Evolutionary conservation across 2,329 filamentous ascomycete species (phyloP), one percentile per base, ranked within the genome.

Genomic region (Seiridium cupressi): DNA sequence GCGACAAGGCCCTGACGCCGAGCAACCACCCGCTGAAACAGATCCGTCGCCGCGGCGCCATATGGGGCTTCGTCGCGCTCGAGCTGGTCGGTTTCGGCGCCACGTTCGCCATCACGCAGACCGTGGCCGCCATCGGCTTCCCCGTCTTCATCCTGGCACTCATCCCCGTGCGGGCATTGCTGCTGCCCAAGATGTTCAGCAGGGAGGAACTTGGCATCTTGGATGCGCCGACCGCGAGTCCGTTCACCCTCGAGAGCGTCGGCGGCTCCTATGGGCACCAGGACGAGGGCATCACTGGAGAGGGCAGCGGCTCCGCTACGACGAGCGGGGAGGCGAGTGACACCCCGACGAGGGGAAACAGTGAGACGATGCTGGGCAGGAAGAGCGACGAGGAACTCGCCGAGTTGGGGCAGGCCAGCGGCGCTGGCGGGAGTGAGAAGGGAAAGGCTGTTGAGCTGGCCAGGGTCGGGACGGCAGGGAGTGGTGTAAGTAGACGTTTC

Each of bases 61-160:
- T 93, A 62, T 93, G 89, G 89, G 74, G 76, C 3, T 94, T 93
- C 68, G 88, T 92, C 5, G 76, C 74, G 6, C 74, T 92, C 40
- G 87, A 93, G 73, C 75, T 93, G 3, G 32, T 88, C 48, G 89
- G 86, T 0, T 93, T 93, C 66, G 90, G 81, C 3, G 90, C 88
- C 31, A 94, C 91, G 0, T 93, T 94, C 72, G 90, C 91, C 61
- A 91, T 93, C 68, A 93, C 91, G 0, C 88, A 94, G 76, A 93
- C 91, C 0, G 89, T 93, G 55, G 91, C 90, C 3, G 91, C 91
- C 2, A 90, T 94, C 9, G 91, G 91, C 0, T 94, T 93, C 65
- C 91, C 91, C 7, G 81, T 92, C 42, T 84, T 92, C 64, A 92
- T 93, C 68, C 75, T 92, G 53, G 73, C 85, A 13, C 78, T 92